phyloP scores from a whole-genome alignment of 2,329 filamentous ascomycete genomes.

The Colletotrichum cordylinicola region DNA sequence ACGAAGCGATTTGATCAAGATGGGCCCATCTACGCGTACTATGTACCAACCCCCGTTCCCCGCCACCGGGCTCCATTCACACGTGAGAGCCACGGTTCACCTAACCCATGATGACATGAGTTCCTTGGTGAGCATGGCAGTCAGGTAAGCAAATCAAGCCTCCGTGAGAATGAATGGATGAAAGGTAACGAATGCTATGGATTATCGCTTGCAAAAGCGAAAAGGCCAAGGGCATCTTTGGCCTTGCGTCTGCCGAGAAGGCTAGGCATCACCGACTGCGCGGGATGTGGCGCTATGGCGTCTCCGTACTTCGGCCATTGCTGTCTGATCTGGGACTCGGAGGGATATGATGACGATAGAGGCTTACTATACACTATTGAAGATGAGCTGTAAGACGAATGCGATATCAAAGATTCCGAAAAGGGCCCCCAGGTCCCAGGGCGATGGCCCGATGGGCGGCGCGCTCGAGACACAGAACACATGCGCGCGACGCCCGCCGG shows the following conservation, averaged over 20 bases:
- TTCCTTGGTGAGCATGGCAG: neutral
- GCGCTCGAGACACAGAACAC: neutral
- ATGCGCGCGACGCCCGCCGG: constrained; percentile 5
- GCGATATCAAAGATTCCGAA: neutral
- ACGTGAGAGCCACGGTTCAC: neutral
- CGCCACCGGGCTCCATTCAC: neutral
- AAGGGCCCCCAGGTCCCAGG: neutral
- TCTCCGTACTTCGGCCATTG: neutral
- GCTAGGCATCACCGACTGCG: neutral
- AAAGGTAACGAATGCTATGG: neutral
- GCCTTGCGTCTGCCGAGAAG: neutral
- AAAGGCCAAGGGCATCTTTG: neutral
- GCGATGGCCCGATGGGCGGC: neutral
- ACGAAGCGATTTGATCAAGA: constrained; percentile 9
- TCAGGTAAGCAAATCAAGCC: neutral
- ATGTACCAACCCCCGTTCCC: neutral
- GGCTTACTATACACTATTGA: neutral
- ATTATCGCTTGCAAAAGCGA: neutral
- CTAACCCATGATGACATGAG: neutral
- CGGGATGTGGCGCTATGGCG: neutral
- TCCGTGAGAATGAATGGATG: fast-evolving
- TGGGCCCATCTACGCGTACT: neutral
- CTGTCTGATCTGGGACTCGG: neutral
- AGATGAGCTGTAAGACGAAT: neutral
- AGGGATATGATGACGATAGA: neutral